These are phyloP conservation scores for Tripterygium wilfordii DNA, from an alignment of 177 flowering plant genomes.

Conservation along the genomic window DNA sequence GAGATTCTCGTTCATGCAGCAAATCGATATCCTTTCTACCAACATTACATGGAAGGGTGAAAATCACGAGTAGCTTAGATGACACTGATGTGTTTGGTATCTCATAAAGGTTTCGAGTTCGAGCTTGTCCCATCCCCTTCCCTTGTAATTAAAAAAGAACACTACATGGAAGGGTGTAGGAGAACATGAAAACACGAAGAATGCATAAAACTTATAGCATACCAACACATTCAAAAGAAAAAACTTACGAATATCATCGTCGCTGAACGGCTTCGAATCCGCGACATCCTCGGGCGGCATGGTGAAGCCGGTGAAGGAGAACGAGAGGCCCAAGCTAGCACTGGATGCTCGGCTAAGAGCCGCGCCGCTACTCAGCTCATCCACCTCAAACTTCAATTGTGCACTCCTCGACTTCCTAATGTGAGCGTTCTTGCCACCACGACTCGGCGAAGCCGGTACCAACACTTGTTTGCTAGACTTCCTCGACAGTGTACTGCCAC, in stretches of 20 bases:
- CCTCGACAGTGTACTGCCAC: conserved; percentile 29
- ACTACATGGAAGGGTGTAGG: too few relatives aligned
- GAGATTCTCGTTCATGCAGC: too few relatives aligned
- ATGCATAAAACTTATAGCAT: too few relatives aligned
- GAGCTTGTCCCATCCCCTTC: too few relatives aligned
- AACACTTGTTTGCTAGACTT: conserved; percentile 55
- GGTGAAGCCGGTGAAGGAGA: conserved; percentile 87
- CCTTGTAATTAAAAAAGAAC: too few relatives aligned
- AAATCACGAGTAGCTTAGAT: too few relatives aligned
- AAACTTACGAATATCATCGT: conserved; percentile 65
- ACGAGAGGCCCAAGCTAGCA: conserved; percentile 90
- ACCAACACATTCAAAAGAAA: background rate
- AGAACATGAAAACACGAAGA: too few relatives aligned
- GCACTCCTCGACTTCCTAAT: conserved; percentile 81
- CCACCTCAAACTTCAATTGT: conserved; percentile 65
- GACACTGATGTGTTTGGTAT: too few relatives aligned
- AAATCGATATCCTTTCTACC: too few relatives aligned
- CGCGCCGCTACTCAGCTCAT: conserved; percentile 62
- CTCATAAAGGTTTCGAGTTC: too few relatives aligned
- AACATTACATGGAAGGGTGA: too few relatives aligned
- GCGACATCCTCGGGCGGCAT: conserved; percentile 74
- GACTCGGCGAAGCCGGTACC: conserved; percentile 51
- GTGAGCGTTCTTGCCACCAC: conserved; percentile 37
- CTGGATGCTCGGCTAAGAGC: conserved; percentile 94
- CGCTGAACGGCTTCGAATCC: conserved; percentile 56